Evolutionary conservation across 108 stramenopile genomes (phyloP), one percentile per base, ranked within the genome.

Genomic region (Cyclotella atomus): DNA sequence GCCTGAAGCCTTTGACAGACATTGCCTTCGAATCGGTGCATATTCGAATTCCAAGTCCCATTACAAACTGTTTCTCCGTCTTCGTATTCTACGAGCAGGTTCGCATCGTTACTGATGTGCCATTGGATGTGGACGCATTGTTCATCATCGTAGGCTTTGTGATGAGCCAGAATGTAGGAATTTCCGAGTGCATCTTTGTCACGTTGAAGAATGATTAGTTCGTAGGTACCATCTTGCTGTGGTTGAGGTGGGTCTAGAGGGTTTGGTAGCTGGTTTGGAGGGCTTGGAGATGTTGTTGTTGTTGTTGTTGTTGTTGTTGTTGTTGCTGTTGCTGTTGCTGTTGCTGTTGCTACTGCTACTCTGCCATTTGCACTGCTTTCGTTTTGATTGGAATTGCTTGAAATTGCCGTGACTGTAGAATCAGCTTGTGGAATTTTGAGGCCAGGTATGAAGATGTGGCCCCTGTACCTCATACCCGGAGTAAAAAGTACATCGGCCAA

Each of bases 41-140:
- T 27, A 19, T 9, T 30, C 3, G 65, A 0, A 68, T 79, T 62
- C 77, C 77, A 79, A 17, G 0, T 7, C 6, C 77, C 77, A 17
- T 32, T 66, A 29, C 64, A 67, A 36, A 65, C 47, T 50, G 77
- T 79, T 45, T 79, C 77, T 61, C 65, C 77, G 47, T 79, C 77
- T 35, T 47, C 49, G 33, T 71, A 79, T 41, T 71, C 65, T 14
- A 79, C 47, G 54, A 2, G 10, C 34, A 46, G 57, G 16, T 46
- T 5, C 47, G 47, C 38, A 20, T n/a, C 47, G 20, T 32, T 33
- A 29, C 14, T 21, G 14, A 24, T 28, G 2, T 29, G 24, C 54
- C 50, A 33, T 27, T 49, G 29, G 29, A 68, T 45, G 52, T 65
- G 49, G 28, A 70, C 69, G 46, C 63, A 70, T 47, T 79, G 77